These are phyloP conservation scores for Brassica balearica DNA, from an alignment of 441 rosid genomes.

Conservation along the genomic window DNA sequence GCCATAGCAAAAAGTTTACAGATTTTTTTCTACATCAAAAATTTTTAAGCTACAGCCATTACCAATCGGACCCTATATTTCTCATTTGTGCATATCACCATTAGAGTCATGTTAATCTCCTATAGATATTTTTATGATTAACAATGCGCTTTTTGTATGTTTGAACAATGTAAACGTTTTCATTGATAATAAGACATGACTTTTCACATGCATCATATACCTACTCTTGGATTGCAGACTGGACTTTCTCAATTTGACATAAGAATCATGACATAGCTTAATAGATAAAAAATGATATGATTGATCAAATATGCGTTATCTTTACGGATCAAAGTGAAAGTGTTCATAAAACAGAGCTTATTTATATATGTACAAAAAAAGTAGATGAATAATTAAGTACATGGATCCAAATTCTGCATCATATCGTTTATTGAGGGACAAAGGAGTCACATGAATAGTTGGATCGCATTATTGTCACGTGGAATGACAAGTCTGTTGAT, in stretches of 20 bases:
- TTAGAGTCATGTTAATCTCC: neutral
- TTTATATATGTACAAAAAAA: slow-evolving; percentile 7
- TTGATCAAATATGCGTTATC: neutral
- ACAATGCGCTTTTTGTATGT: neutral
- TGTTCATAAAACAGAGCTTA: slow-evolving; percentile 16
- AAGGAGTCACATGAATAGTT: slow-evolving; percentile 31
- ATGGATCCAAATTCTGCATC: slow-evolving; percentile 24
- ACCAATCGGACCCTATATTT: neutral
- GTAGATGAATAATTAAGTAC: slow-evolving; percentile 23
- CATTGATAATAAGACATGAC: neutral
- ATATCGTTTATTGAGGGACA: slow-evolving; percentile 31
- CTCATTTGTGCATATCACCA: neutral
- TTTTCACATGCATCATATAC: neutral
- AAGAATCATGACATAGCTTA: neutral
- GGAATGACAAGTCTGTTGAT: slow-evolving; percentile 31
- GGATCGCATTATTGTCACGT: slow-evolving; percentile 42
- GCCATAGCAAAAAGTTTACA: no score
- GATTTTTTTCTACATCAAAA: no score
- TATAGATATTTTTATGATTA: neutral
- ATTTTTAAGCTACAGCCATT: no score
- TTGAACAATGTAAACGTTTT: neutral
- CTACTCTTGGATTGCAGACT: neutral
- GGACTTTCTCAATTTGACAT: neutral
- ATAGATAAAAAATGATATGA: neutral
- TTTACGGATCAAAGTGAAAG: slow-evolving; percentile 10